Base-by-base conservation (phyloP, 345 rosid genomes). In the Moricandia arvensis region DNA sequence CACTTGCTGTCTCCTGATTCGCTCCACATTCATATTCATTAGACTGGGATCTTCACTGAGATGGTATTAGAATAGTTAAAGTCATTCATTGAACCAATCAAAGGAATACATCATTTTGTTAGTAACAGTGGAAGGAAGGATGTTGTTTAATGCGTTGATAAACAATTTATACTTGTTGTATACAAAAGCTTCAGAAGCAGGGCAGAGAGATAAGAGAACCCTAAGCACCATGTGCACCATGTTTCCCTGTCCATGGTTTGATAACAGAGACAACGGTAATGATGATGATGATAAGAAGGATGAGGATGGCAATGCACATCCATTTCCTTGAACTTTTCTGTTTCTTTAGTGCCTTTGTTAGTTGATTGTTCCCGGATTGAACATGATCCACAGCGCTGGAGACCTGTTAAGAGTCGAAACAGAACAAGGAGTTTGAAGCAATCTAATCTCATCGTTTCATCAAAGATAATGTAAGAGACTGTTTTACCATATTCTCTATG, bases 301-400 rank as follows among this genome's bases (percentile, higher is more conserved):
- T 87, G 54, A 91, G 54, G 61, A 96, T 89, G 5, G 97, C 97
- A 35, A 89, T 73, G 85, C 97, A 91, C 96, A 86, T 91, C 98
- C 97, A 93, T 77, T 96, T 93, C 82, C 99, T 80, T 9, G 94
- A 88, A 77, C 75, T 96, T 79, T 71, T 91, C 74, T 96, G 99
- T 16, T 78, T 80, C 67, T 82, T 84, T 78, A 88, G 83, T 0
- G 98, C 97, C 83, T 80, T 87, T 72, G 84, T 88, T 51, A 96
- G 90, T 35, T 87, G 82, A 0, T 84, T 80, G 79, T 88, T 91
- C 70, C 98, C 99, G 1, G 89, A 85, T 51, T 91, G 93, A 66
- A 96, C 98, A 43, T 92, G 98, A 81, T 96, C 97, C 49, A 93
- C 97, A 0, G 98, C 97, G 43, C 79, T 93, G 0, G 97, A 90